Conservation (phyloP, 202 grass and related monocot genomes). For the Cymbopogon flexuosus region DNA sequence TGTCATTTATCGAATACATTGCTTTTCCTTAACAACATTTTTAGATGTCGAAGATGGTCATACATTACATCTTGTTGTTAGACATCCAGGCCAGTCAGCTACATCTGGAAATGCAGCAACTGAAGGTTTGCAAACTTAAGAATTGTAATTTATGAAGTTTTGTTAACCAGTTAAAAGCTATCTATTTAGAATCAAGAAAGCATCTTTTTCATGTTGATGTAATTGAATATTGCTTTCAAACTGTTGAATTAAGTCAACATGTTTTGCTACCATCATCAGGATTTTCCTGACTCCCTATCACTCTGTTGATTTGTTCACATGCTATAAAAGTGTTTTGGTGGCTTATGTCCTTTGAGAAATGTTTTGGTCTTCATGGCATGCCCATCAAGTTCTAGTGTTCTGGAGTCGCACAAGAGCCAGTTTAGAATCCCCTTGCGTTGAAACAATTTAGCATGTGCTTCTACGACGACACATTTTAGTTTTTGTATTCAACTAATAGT, state of each 20-base stretch:
- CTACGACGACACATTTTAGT: not conserved
- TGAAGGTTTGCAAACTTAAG: slow-evolving; percentile 49
- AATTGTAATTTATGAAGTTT: slow-evolving; percentile 20
- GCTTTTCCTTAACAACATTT: slow-evolving; percentile 41
- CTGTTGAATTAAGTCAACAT: slow-evolving; percentile 5
- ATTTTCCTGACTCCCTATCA: not conserved
- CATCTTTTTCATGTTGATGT: not conserved
- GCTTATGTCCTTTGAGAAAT: not conserved
- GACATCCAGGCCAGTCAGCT: slow-evolving; percentile 59
- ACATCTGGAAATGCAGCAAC: slow-evolving; percentile 43
- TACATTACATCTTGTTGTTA: slow-evolving; percentile 96
- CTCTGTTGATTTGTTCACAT: slow-evolving; percentile 2
- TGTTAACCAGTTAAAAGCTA: slow-evolving; percentile 6
- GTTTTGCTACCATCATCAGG: not conserved
- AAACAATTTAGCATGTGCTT: slow-evolving; percentile 17
- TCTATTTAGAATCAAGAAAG: not conserved
- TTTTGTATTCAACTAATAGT: not conserved
- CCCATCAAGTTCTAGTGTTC: not conserved
- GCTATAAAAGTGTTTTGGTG: not conserved
- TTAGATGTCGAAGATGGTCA: slow-evolving; percentile 99
- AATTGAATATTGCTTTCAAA: slow-evolving; percentile 27
- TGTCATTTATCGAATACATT: slow-evolving; percentile 7
- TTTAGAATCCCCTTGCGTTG: not conserved
- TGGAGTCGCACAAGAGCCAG: not conserved
- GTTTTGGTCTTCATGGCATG: not conserved